Base-by-base conservation (phyloP, 148 eudicot species). In the Polygonum aviculare region DNA sequence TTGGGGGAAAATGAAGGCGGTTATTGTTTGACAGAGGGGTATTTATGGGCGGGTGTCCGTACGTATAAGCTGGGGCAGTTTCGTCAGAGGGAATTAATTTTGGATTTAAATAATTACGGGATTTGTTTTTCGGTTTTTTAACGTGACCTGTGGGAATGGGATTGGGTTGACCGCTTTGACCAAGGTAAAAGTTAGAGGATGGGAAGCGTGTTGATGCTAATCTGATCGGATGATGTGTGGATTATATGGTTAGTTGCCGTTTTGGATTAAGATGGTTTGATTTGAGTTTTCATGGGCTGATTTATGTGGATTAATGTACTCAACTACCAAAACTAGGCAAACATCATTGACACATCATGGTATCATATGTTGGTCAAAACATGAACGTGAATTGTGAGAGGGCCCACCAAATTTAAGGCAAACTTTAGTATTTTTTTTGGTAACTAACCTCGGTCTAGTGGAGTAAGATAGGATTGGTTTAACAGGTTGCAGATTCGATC, bases 1-100 rank as follows among this genome's bases (percentile, higher is more conserved):
- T 59, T 71, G 26, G 35, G 69, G 36, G 69, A 18, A 62, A 35
- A 35, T 26, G 41, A 14, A 67, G 72, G 44, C 72, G 44, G 72
- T 67, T 67, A 67, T 63, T 31, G 33, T 33, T 51, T 14, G 19
- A 4, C 63, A 51, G 55, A 26, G 14, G 12, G 40, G 71, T 19
- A 67, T 67, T 67, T 67, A 67, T 67, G 72, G 72, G 44, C 72
- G 72, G 45, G 44, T 8, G 16, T 36, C 72, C 72, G 72, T 67
- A 36, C 72, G 3, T 35, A 67, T 67, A 21, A 67, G 36, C 3
- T 16, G 19, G 72, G 72, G 72, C 72, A 67, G 72, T 67, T 67
- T 67, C 44, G n/a, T 67, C 72, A 67, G 72, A 36, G 21, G 2
- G 19, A 35, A 67, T 67, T 67, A 12, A 67, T 67, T 67, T 67